These are phyloP conservation scores for Oxyria digyna DNA, from an alignment of 148 eudicot genomes.

Conservation along the genomic window DNA sequence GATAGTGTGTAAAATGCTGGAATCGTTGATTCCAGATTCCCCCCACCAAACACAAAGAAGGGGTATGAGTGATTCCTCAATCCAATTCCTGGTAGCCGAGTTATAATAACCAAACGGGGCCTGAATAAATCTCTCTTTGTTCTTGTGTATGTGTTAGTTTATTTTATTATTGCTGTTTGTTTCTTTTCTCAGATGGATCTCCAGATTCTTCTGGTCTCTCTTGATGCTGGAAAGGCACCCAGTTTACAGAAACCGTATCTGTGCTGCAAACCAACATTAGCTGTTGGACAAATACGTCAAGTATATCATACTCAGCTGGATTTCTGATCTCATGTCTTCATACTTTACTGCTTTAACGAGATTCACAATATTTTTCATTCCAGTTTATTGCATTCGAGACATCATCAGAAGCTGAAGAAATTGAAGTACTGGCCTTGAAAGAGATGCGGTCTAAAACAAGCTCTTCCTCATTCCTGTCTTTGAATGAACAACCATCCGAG, in stretches of 20 bases:
- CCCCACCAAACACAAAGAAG: no score
- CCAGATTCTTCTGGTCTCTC: conserved; percentile 41
- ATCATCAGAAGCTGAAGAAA: conserved; percentile 28
- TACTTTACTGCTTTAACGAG: background rate
- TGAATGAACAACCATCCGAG: conserved; percentile 1
- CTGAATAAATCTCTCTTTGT: background rate
- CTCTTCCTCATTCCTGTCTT: conserved; percentile 12
- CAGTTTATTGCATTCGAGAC: conserved; percentile 54
- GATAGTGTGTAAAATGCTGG: no score
- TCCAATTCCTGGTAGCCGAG: no score
- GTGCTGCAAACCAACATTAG: conserved; percentile 33
- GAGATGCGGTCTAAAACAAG: conserved; percentile 19
- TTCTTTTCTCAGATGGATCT: conserved; percentile 35
- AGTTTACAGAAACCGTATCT: conserved; percentile 30
- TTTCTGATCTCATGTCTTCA: background rate
- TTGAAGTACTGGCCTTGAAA: conserved; percentile 43
- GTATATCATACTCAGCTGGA: conserved; percentile 17
- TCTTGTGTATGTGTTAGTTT: background rate
- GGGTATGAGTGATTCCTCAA: no score
- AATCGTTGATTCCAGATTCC: no score
- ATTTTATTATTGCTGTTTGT: background rate
- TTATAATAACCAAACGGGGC: no score
- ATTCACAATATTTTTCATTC: conserved; percentile 5
- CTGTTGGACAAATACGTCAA: conserved; percentile 40
- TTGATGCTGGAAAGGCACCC: conserved; percentile 34